Evolutionary conservation across 768 basidiomycete species (phyloP).

Genomic region (Mrakia blollopis): DNA sequence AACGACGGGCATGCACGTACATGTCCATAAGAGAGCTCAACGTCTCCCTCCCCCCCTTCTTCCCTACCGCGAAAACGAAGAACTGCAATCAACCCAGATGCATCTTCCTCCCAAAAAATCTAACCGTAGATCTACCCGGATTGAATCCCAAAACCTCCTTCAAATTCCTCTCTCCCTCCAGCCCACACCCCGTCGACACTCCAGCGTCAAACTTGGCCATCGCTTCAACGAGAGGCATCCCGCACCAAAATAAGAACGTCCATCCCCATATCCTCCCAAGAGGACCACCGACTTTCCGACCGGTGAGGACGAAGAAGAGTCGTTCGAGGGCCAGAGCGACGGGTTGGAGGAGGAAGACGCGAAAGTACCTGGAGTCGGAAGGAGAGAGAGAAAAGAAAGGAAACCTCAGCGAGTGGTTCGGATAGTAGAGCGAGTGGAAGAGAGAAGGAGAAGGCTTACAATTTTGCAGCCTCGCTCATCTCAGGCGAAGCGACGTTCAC

Average conservation of each 20-base stretch:
- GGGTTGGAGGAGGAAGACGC: neutral
- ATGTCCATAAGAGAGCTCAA: too few species aligned
- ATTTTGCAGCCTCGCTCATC: neutral
- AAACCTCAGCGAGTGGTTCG: too few species aligned
- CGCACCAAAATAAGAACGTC: neutral
- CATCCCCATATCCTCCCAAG: neutral
- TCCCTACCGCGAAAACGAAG: too few species aligned
- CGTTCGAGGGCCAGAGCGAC: slow-evolving; percentile 1
- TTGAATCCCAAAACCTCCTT: neutral
- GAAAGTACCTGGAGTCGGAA: neutral
- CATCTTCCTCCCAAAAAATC: neutral
- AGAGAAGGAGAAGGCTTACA: neutral
- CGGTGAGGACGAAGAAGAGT: neutral
- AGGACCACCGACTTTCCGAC: neutral
- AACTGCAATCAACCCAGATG: too few species aligned
- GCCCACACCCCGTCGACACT: neutral
- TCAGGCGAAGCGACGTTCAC: neutral
- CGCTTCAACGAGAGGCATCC: neutral
- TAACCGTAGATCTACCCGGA: neutral
- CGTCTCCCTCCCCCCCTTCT: too few species aligned
- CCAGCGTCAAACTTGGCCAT: neutral
- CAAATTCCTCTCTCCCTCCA: neutral
- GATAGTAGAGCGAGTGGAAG: neutral
- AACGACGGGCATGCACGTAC: too few species aligned
- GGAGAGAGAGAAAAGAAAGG: neutral